A percentile compares a stretch with the other conserved stretches of the same genome.
phyloP scores from a whole-genome alignment of 1,284 basidiomycete species.

The Ustilago nuda region DNA sequence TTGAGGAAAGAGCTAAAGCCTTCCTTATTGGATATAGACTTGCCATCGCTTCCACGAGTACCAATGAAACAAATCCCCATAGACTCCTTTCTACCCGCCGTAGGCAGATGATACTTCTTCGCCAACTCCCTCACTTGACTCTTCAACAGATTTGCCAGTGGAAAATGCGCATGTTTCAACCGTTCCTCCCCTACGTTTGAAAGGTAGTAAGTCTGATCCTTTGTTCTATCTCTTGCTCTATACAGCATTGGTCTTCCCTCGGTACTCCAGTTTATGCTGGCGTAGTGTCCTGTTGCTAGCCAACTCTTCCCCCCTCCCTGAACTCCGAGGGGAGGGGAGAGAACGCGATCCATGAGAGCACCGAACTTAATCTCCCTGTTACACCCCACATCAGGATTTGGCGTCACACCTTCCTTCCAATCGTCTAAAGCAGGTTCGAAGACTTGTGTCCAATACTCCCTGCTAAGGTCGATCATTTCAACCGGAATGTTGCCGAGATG shows the following conservation, averaged over 20 bases:
- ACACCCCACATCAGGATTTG: conserved; percentile 94
- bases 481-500: conserved; percentile 76
- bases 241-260: conserved; percentile 34
- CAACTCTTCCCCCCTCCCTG: conserved; percentile 45
- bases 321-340: neutral
- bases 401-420: conserved; percentile 71
- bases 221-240: conserved; percentile 70
- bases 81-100: conserved; percentile 83
- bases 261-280: conserved; percentile 73
- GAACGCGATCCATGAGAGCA: conserved; percentile 76
- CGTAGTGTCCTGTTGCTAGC: conserved; percentile 94
- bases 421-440: conserved; percentile 62
- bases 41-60: conserved; percentile 69
- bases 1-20: conserved; percentile 63
- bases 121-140: conserved; percentile 83
- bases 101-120: conserved; percentile 76
- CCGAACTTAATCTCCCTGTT: conserved; percentile 96
- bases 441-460: conserved; percentile 63
- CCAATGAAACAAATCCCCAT: conserved; percentile 99
- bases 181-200: conserved; percentile 70
- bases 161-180: conserved; percentile 77
- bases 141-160: conserved; percentile 60
- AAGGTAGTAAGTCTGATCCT: conserved; percentile 96
- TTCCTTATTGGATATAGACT: conserved; percentile 20
- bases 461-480: conserved; percentile 52